Base-by-base conservation (phyloP, 2,329 filamentous ascomycete genomes). In the Cladosporium halotolerans region DNA sequence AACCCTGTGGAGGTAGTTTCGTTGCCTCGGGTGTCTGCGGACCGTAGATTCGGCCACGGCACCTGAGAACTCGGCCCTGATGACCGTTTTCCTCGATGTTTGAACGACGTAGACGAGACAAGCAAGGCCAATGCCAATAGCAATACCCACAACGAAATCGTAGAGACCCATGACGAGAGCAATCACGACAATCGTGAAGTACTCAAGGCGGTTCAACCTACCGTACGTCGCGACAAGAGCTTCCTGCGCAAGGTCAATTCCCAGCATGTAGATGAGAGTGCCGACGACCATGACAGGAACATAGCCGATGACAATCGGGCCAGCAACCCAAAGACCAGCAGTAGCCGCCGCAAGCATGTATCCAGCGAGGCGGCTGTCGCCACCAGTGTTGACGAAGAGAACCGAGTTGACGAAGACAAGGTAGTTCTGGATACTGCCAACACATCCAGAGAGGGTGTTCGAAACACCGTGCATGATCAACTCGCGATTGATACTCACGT, bases 211-310 rank as follows among this genome's bases (percentile, higher is more conserved):
- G 67, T 95, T 89, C 36, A 97, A 76, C 70, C 93, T 95, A 58
- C 90, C 90, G 68, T 89, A 88, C 0, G 93, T 95, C 54, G 88
- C 82, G 75, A 90, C 89, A 4, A 99, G 74, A 2, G 93, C 93
- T 69, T 99, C 93, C 54, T 88, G 75, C 55, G 97, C 78, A 32
- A 99, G 77, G 66, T 97, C 92, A 63, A 99, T 93, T 1, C 93
- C 93, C 11, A 99, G 82, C 57, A 95, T 82, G 68, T 96, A 99
- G 60, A 99, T 99, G 50, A 99, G 76, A 8, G 89, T 90, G 10
- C 91, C 93, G 3, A 99, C 93, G 70, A 99, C 91, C 84, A 96
- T 95, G 57, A 97, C 86, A 0, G 93, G 93, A 52, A 99, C 96
- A 65, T 84, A 97, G 1, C 92, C 92, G 63, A 99, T 93, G 56